Evolutionary conservation across 352 stramenopile genomes (phyloP).

Genomic region (Stephanocyclus meneghinianus): DNA sequence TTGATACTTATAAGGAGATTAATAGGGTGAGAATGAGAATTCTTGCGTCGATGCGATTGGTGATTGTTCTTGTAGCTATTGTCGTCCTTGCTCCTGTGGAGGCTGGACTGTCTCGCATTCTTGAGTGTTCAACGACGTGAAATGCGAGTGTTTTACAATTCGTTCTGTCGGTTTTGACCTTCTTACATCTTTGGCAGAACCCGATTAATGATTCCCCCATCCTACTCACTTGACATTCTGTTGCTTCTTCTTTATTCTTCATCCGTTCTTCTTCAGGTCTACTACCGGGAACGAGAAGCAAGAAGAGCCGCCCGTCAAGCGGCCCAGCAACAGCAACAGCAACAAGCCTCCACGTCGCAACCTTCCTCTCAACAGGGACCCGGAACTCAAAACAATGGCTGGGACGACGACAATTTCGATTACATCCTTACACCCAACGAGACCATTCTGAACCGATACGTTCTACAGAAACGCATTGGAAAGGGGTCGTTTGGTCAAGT

Average conservation of each 20-base stretch:
- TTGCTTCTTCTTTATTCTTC: constrained; percentile 13
- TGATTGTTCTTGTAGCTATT: background rate
- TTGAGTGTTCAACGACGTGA: too few relatives aligned
- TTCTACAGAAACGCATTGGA: constrained; percentile 91
- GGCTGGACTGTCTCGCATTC: too few relatives aligned
- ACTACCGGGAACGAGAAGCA: constrained; percentile 84
- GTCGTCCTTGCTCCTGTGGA: background rate
- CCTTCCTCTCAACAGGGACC: constrained; percentile 6
- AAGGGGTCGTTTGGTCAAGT: constrained; percentile 97
- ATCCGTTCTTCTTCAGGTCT: constrained; percentile 52
- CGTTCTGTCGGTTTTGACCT: background rate
- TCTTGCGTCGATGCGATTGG: background rate
- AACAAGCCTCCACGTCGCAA: background rate
- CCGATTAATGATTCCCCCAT: background rate
- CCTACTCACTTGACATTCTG: background rate
- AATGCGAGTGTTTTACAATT: background rate
- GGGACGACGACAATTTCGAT: constrained; percentile 95
- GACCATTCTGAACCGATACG: constrained; percentile 89
- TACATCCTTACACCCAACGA: constrained; percentile 94
- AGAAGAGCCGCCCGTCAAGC: constrained; percentile 43
- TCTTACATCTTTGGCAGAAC: background rate
- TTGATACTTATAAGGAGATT: constrained; percentile 97
- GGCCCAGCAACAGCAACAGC: background rate
- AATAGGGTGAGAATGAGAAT: constrained; percentile 81
- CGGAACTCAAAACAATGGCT: constrained; percentile 89